A percentile compares a stretch with the other conserved stretches of the same genome.
phyloP scores from a whole-genome alignment of 148 eudicot genomes.

The Dysphania ambrosioides region DNA sequence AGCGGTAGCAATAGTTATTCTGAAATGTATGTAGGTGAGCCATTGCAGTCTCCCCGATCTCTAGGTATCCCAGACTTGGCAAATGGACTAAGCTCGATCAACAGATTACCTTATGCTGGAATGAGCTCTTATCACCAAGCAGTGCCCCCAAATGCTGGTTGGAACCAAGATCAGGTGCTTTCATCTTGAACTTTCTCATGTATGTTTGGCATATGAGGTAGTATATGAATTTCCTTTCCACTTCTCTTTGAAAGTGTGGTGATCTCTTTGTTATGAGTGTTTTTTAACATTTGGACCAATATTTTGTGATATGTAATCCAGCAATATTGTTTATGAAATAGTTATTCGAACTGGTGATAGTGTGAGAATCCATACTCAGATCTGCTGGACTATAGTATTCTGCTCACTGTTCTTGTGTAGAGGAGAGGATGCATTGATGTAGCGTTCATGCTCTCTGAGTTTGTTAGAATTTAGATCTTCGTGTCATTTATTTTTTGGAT shows the following conservation, averaged over 20 bases:
- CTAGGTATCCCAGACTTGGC: constrained; percentile 28
- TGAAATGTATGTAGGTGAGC: constrained; percentile 25
- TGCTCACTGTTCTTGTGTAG: neutral
- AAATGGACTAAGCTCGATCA: constrained; percentile 29
- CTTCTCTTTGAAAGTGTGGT: neutral
- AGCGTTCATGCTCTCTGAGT: neutral
- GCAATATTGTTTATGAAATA: neutral
- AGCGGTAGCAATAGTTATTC: constrained; percentile 21
- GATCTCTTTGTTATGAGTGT: neutral
- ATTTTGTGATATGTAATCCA: neutral
- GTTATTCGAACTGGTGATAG: neutral
- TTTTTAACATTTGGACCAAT: no score
- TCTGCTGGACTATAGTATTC: neutral
- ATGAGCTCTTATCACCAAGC: constrained; percentile 37
- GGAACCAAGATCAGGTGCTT: constrained; percentile 45
- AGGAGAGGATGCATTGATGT: neutral
- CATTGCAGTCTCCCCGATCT: constrained; percentile 31
- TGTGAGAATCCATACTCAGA: neutral
- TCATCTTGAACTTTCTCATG: constrained; percentile 1
- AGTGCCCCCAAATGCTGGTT: constrained; percentile 29
- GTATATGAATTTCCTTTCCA: neutral
- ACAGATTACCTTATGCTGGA: constrained; percentile 24
- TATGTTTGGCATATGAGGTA: neutral
- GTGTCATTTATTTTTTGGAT: neutral
- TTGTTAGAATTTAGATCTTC: neutral